Conservation (phyloP, 441 rosid genomes). For the Corymbia citriodora region DNA sequence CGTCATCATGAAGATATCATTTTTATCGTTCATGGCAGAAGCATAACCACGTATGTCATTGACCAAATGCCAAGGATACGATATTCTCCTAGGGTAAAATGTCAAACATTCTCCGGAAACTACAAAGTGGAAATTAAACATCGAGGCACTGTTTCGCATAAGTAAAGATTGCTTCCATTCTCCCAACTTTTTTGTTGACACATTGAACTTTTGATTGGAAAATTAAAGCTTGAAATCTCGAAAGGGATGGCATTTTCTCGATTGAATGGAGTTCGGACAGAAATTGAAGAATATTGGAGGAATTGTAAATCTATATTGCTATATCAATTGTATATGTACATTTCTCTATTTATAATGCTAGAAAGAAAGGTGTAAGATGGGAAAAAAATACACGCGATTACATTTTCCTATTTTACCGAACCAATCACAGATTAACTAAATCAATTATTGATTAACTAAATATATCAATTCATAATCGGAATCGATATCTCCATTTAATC, state of each 20-base stretch:
- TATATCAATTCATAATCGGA: too few relatives aligned
- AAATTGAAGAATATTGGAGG: too few relatives aligned
- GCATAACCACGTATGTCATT: not conserved
- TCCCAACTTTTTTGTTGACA: not conserved
- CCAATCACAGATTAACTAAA: too few relatives aligned
- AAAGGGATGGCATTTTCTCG: not conserved
- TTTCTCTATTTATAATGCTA: too few relatives aligned
- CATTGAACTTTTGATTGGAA: not conserved
- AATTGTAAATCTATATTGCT: too few relatives aligned
- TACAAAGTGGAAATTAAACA: not conserved
- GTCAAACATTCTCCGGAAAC: not conserved
- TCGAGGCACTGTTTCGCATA: not conserved
- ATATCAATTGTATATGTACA: too few relatives aligned
- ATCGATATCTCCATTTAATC: too few relatives aligned
- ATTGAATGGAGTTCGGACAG: not conserved
- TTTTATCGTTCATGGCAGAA: not conserved
- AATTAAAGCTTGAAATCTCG: not conserved
- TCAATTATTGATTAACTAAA: too few relatives aligned
- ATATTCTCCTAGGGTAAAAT: not conserved
- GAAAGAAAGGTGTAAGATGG: too few relatives aligned
- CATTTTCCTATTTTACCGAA: too few relatives aligned
- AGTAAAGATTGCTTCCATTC: not conserved
- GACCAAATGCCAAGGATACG: not conserved
- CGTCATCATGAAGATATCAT: not conserved
- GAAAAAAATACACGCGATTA: too few relatives aligned